These are phyloP conservation scores for Aspergillus glaucus DNA, from an alignment of 2,329 filamentous ascomycete species.

Conservation along the genomic window DNA sequence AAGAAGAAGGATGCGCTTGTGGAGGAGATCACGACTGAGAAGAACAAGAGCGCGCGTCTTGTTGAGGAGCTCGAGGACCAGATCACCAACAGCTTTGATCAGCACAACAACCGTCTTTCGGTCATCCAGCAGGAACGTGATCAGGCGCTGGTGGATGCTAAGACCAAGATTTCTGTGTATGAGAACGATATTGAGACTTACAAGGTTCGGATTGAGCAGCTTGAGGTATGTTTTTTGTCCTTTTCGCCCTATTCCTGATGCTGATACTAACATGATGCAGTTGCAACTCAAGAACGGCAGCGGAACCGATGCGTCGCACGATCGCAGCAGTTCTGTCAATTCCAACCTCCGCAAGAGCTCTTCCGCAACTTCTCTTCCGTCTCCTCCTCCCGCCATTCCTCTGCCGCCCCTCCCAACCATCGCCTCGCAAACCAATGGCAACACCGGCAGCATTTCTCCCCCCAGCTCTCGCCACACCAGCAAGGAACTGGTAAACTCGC, in stretches of 20 bases:
- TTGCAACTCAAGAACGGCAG: conserved; percentile 38
- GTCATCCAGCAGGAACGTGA: conserved; percentile 70
- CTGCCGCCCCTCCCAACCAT: conserved; percentile 76
- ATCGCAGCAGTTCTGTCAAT: conserved; percentile 52
- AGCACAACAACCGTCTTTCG: conserved; percentile 87
- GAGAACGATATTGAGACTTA: conserved; percentile 61
- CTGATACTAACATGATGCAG: conserved; percentile 19
- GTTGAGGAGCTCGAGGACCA: conserved; percentile 97
- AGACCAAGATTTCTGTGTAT: conserved; percentile 55
- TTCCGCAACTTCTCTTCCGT: conserved; percentile 77
- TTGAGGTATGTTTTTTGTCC: conserved; percentile 59
- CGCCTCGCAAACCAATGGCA: conserved; percentile 44
- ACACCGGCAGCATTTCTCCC: conserved; percentile 51
- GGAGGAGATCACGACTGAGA: conserved; percentile 54
- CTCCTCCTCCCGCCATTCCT: conserved; percentile 91
- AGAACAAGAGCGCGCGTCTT: conserved; percentile 84
- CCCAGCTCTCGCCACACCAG: conserved; percentile 66
- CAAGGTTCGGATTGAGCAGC: conserved; percentile 53
- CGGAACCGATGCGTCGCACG: conserved; percentile 37
- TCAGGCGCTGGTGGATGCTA: conserved; percentile 71
- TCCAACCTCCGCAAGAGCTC: conserved; percentile 78
- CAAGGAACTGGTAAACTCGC: conserved; percentile 71
- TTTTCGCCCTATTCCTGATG: not conserved
- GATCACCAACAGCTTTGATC: conserved; percentile 88
- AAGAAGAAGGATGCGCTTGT: conserved; percentile 42